Evolutionary conservation across 352 stramenopile genomes (phyloP).

Genomic region (Lagenidium giganteum): DNA sequence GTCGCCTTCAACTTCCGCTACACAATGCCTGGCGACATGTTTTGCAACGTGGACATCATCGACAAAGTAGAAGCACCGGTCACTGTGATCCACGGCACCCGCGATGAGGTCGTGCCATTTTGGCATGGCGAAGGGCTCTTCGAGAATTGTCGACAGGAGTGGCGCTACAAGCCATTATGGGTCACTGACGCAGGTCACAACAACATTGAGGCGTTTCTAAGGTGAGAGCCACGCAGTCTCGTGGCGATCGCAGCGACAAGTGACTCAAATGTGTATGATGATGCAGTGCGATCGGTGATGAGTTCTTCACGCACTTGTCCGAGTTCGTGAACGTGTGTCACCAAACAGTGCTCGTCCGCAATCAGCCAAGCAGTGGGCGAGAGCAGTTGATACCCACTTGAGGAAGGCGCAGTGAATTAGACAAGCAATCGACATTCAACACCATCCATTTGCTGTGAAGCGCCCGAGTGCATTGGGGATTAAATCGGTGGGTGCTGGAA

Average conservation of each 20-base stretch:
- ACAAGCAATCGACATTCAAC: no score
- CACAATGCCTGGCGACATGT: constrained; percentile 93
- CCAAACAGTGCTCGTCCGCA: constrained; percentile 45
- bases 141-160: constrained; percentile 83
- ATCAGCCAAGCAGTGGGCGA: no score
- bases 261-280: no score
- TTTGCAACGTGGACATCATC: constrained; percentile 95
- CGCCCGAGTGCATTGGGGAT: no score
- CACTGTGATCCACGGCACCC: constrained; percentile 96
- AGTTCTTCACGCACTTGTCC: constrained; percentile 68
- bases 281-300: constrained; percentile 48
- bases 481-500: no score
- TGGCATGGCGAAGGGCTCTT: constrained; percentile 94
- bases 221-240: no score
- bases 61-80: constrained; percentile 86
- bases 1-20: constrained; percentile 98
- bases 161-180: constrained; percentile 95
- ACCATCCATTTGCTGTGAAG: no score
- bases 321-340: constrained; percentile 64
- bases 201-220: constrained; percentile 95
- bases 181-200: constrained; percentile 96
- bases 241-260: no score
- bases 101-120: constrained; percentile 97
- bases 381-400: no score
- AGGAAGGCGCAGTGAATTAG: no score